These are phyloP conservation scores for Citrus medica DNA, from an alignment of 345 rosid genomes.

Conservation along the genomic window DNA sequence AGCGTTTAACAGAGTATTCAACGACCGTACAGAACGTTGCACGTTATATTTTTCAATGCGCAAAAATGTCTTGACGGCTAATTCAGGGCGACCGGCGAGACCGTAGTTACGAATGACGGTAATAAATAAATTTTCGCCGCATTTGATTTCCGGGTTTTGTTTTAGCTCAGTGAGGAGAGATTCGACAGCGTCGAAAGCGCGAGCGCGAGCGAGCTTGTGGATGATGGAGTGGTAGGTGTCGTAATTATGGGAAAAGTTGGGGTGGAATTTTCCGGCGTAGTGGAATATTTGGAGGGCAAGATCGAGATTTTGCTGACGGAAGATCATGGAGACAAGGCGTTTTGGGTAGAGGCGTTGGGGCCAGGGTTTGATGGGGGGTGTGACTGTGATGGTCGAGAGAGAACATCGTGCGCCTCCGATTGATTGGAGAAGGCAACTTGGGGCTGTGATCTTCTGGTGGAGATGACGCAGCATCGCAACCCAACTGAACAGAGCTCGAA, in stretches of 20 bases:
- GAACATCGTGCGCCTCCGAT: conserved; percentile 8
- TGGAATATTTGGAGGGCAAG: conserved; percentile 86
- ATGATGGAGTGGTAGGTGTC: conserved; percentile 77
- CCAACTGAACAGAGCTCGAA: neutral
- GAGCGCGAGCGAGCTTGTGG: conserved; percentile 77
- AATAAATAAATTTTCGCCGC: conserved; percentile 74
- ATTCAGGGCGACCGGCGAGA: conserved; percentile 56
- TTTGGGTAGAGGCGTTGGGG: conserved; percentile 75
- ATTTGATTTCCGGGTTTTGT: conserved; percentile 36
- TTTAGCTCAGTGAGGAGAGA: conserved; percentile 54
- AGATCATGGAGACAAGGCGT: conserved; percentile 71
- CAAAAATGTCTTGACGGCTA: conserved; percentile 53
- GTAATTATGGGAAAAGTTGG: conserved; percentile 57
- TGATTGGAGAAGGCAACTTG: conserved; percentile 5
- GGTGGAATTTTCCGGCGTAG: conserved; percentile 77
- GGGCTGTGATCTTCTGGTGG: neutral
- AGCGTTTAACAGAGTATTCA: conserved; percentile 78
- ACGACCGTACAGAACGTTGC: conserved; percentile 65
- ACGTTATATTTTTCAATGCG: conserved; percentile 54
- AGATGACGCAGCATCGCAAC: conserved; percentile 7
- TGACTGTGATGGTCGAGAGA: conserved; percentile 29
- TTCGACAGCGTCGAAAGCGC: conserved; percentile 68
- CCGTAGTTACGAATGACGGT: conserved; percentile 73
- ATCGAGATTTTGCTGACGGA: conserved; percentile 73
- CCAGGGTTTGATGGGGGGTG: conserved; percentile 87